A percentile compares a stretch with the other conserved stretches of the same genome.
phyloP scores from a whole-genome alignment of 2,329 filamentous ascomycete genomes.

The Coleophoma cylindrospora region DNA sequence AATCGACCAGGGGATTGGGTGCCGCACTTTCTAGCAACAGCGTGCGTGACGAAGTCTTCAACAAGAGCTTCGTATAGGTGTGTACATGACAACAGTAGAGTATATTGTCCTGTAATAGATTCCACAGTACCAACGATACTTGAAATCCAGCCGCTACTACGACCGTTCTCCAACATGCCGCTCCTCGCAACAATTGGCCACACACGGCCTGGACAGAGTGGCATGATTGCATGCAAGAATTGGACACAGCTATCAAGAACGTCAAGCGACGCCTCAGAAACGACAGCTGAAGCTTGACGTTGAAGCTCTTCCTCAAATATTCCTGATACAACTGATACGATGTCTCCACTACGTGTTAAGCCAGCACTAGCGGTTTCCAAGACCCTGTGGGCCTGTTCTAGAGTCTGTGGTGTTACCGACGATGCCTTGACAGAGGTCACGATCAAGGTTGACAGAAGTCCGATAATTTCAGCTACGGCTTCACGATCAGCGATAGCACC shows the following conservation, averaged over 20 bases:
- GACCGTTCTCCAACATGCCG: constrained; percentile 70
- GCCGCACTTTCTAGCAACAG: constrained; percentile 59
- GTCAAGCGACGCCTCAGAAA: constrained; percentile 45
- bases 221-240: constrained; percentile 70
- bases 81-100: constrained; percentile 70
- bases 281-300: constrained; percentile 33
- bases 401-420: constrained; percentile 30
- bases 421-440: constrained; percentile 27
- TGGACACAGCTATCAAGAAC: constrained; percentile 68
- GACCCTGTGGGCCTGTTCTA: constrained; percentile 33
- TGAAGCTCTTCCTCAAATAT: constrained; percentile 70
- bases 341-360: constrained; percentile 57
- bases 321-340: constrained; percentile 76
- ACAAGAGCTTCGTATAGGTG: constrained; percentile 71
- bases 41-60: constrained; percentile 67
- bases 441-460: constrained; percentile 67
- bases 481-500: constrained; percentile 46
- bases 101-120: constrained; percentile 68
- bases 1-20: constrained; percentile 43
- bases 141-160: constrained; percentile 70
- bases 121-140: constrained; percentile 80
- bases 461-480: constrained; percentile 68
- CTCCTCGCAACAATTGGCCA: constrained; percentile 88
- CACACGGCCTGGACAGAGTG: constrained; percentile 71
- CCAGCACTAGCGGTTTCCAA: constrained; percentile 54